Base-by-base conservation (phyloP, 345 rosid species). In the Litchi chinensis region DNA sequence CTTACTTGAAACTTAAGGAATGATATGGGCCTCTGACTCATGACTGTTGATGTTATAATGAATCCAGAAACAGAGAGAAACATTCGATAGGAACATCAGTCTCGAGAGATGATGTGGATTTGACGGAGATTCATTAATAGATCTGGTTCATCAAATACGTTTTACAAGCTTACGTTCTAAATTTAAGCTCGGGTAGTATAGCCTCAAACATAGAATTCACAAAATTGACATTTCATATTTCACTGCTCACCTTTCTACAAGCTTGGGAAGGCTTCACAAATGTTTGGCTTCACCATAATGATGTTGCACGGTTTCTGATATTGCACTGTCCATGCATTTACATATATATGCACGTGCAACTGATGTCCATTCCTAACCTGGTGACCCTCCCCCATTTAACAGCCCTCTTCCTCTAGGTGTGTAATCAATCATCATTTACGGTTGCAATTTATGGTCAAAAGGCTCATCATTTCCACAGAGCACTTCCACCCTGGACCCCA, bases 1-100 rank as follows among this genome's bases (percentile, higher is more conserved):
- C 65, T 72, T 59, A 68, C 43, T 67, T 59, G 59, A 65, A 77
- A 73, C n/a, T 19, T 5, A 50, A 40, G 21, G 59, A 60, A 22
- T 21, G 63, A 57, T 26, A n/a, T 28, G 56, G 50, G 19, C 62
- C 3, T 63, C 15, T 5, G n/a, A 73, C 56, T 50, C 56, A 50
- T 50, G 56, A 50, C 3, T 3, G 13, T 50, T 50, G 56, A 48
- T 48, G 56, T 50, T 3, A 50, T 11, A 50, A 11, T 5, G 18
- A 11, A 50, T 50, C 56, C 5, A 50, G 56, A 50, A 50, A 50
- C 54, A 50, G 54, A 50, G 16, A 50, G 52, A 48, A 48, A 48
- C 13, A 48, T 50, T 12, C 13, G 12, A 50, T 11, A 50, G 56
- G 18, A 50, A 50, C 18, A 12, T 50, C 56, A 50, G 19, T 50